Evolutionary conservation across 2,329 filamentous ascomycete genomes (phyloP), one percentile per base, ranked within the genome.

Genomic region (Helotiales sp.): DNA sequence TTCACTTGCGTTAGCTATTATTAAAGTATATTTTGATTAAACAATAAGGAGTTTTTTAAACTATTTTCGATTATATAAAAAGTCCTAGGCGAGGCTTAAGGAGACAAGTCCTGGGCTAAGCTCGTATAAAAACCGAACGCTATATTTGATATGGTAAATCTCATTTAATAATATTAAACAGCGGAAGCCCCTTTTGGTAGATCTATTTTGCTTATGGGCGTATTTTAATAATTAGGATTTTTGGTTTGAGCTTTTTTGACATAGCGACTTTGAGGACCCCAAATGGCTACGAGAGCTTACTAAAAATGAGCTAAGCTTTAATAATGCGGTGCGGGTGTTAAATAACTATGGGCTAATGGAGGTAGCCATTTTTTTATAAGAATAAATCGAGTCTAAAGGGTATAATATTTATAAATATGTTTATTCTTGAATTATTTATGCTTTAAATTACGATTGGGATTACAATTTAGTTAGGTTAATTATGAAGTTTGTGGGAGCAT

Each of bases 211-310:
- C 24, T 28, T 66, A 1, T 66, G 52, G 64, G 60, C 50, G 28
- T 66, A 66, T 34, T 63, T 66, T 54, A 43, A 66, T 40, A 66
- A 52, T 22, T 15, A 66, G 22, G 60, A 66, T 60, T 52, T 66
- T 40, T 66, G 52, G 64, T 66, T n/a, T n/a, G n/a, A n/a, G n/a
- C n/a, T n/a, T n/a, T n/a, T n/a, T n/a, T n/a, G n/a, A n/a, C n/a
- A n/a, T 66, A 55, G 52, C 32, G 52, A 67, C 3, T 60, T 37
- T 47, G 8, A 45, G 1, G 26, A 45, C 61, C 61, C 47, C 6
- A 30, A 63, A 11, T 67, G 61, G 61, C 3, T 67, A 61, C 40
- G 24, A 64, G 47, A 61, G 40, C 54, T 67, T 7, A 37, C 34
- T 61, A 34, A 67, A 58, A 55, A 67, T 61, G 55, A 67, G 17